Base-by-base conservation (phyloP, 106 monocot species). In the Apostasia ramifera region DNA sequence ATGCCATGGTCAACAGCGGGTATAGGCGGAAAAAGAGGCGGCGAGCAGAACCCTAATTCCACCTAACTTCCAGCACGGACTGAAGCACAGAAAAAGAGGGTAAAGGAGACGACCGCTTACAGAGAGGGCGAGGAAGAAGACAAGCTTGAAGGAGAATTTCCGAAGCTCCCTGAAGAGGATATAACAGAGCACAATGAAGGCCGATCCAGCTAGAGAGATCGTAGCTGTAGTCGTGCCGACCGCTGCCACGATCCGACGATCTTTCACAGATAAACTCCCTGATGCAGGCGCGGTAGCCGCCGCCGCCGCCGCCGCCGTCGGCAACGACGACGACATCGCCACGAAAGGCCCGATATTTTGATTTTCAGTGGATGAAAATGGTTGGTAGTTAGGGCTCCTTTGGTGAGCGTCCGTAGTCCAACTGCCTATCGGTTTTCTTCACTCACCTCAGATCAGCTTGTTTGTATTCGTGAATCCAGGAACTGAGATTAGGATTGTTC, bases 71-170 rank as follows among this genome's bases (percentile, higher is more conserved):
- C 10, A 15, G 39, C 45, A 47, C 41, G 11, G 15, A 47, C 47
- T 47, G n/a, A 47, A 47, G 37, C 47, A 37, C 48, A 7, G 6
- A 55, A 47, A 0, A 45, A 55, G 13, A n/a, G 47, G 40, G 44
- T 9, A 55, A 47, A 70, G 63, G 15, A 12, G 12, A 10, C 40
- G 44, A 42, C 51, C 7, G 48, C 61, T 78, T 84, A 97, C 98
- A 12, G 98, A 92, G 69, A 98, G 84, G n/a, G 93, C 93, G 48
- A 98, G 98, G 72, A 87, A 98, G 90, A 93, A 98, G 57, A 98
- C 79, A 68, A 98, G 93, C 70, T 87, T 98, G 87, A 98, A 98
- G 37, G 98, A 98, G 81, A 98, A 98, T 74, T 98, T 98, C 70
- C 85, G 98, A 67, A 98, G 98, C 68, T 98, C 98, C 73, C 81